Conservation (phyloP, 129 eudicot genomes). For the Artemisia annua region DNA sequence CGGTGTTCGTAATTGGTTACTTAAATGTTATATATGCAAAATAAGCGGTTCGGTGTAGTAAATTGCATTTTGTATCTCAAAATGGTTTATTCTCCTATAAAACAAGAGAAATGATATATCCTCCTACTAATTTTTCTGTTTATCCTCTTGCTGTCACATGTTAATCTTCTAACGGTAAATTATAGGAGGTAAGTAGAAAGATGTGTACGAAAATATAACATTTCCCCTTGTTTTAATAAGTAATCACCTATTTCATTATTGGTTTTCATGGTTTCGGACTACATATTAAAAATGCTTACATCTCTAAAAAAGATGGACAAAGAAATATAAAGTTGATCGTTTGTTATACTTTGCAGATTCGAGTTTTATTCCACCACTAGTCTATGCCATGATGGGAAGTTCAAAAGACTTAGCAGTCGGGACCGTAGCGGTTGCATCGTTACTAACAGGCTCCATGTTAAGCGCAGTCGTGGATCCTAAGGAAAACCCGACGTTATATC, state of each 20-base stretch:
- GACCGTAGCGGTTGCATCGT: constrained; percentile 85
- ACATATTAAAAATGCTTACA: too few relatives aligned
- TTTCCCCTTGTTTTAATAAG: too few relatives aligned
- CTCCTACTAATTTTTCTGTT: too few relatives aligned
- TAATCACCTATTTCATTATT: too few relatives aligned
- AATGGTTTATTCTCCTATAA: too few relatives aligned
- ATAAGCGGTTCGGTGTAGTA: not conserved
- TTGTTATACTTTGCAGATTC: constrained; percentile 48
- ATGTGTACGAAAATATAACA: not conserved
- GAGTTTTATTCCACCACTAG: constrained; percentile 88
- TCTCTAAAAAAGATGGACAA: too few relatives aligned
- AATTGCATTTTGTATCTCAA: not conserved
- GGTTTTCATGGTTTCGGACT: too few relatives aligned
- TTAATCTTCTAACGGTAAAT: too few relatives aligned
- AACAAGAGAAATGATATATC: too few relatives aligned
- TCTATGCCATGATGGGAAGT: constrained; percentile 94
- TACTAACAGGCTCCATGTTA: constrained; percentile 75
- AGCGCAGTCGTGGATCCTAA: constrained; percentile 51
- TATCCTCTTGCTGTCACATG: too few relatives aligned
- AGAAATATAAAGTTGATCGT: not conserved
- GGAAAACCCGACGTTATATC: constrained; percentile 61
- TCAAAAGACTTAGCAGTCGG: constrained; percentile 93
- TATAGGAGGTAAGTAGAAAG: too few relatives aligned
- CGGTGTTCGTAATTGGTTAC: too few relatives aligned
- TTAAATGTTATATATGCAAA: not conserved